Base-by-base conservation (phyloP, 495 filamentous ascomycete species). In the Neurospora sp. region DNA sequence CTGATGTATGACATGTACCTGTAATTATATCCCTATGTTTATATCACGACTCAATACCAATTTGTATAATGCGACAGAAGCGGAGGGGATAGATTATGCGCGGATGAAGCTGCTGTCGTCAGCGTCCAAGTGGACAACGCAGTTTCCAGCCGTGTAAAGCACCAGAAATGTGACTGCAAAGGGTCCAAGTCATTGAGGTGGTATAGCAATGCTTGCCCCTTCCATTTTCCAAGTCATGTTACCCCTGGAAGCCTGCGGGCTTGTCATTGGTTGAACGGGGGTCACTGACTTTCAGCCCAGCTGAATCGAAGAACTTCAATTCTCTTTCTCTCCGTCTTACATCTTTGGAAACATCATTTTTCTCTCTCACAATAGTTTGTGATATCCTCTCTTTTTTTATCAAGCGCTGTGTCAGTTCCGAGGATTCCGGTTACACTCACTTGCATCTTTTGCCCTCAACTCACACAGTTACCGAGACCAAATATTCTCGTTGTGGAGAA, bases 211-310 rank as follows among this genome's bases (percentile, higher is more conserved):
- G 5, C 48, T 59, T 16, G 23, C 23, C 10, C 48, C 11, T 59
- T 27, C 54, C 12, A 16, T 4, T 41, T 39, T 5, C 12, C 12
- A 7, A 44, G 59, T 40, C 40, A 69, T 69, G 40, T 2, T 39
- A 14, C 16, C 62, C 35, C 18, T 9, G 39, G 42, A 41, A 40
- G 48, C 73, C 73, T 69, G 71, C 71, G 10, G 54, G 37, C 72
- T 38, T 69, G 54, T 39, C 73, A 74, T 74, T 74, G 73, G 73
- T 35, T 41, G 73, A 62, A 31, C 14, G 27, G 12, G 14, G 23
- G 70, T 48, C 40, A 59, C 35, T 74, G 48, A 74, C 42, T 44
- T 18, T 11, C 20, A 31, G 39, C 69, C 23, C 62, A 72, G 70
- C 73, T 74, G 59, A 74, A 46, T 38, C n/a, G n/a, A n/a, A 72